Evolutionary conservation across 768 basidiomycete species (phyloP).

Genomic region (Epithele typhae): DNA sequence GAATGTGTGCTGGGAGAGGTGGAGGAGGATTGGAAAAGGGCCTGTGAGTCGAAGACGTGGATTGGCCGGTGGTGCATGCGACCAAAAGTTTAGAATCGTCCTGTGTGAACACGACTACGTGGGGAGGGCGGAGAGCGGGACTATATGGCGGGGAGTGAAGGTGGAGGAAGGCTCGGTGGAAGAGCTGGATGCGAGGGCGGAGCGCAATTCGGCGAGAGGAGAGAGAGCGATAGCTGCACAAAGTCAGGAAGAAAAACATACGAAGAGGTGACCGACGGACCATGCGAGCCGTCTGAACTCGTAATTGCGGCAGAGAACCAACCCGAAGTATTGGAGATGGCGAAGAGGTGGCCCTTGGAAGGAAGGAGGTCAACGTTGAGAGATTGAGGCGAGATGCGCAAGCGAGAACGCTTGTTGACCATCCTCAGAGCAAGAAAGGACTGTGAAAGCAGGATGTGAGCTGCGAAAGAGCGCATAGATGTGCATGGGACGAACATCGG

Average conservation of each 20-base stretch:
- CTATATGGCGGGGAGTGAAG: too few species aligned
- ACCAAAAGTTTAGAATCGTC: constrained; percentile 60
- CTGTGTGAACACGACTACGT: constrained; percentile 50
- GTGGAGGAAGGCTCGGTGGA: constrained; percentile 1
- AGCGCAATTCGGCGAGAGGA: constrained; percentile 55
- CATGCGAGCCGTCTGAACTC: constrained; percentile 29
- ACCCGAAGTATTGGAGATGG: constrained; percentile 53
- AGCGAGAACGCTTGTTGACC: constrained; percentile 58
- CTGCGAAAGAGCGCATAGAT: not conserved
- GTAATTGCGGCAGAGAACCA: constrained; percentile 66
- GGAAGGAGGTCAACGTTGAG: constrained; percentile 38
- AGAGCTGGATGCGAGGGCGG: constrained; percentile 42
- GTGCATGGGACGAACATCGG: constrained; percentile 22
- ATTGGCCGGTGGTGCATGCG: constrained; percentile 56
- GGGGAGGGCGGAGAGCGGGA: constrained; percentile 34
- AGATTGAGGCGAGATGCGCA: constrained; percentile 52
- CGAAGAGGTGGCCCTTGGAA: constrained; percentile 50
- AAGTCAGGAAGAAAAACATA: not conserved
- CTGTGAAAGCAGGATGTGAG: not conserved
- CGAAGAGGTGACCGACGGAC: constrained; percentile 23
- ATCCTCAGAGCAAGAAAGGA: constrained; percentile 29
- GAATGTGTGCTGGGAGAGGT: constrained; percentile 45
- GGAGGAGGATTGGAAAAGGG: constrained; percentile 44
- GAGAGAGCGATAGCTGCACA: constrained; percentile 56
- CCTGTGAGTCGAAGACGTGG: constrained; percentile 52